A percentile compares a stretch with the other conserved stretches of the same genome.
phyloP scores from a whole-genome alignment of 2,329 filamentous ascomycete genomes.

The Penicillium glabrum region DNA sequence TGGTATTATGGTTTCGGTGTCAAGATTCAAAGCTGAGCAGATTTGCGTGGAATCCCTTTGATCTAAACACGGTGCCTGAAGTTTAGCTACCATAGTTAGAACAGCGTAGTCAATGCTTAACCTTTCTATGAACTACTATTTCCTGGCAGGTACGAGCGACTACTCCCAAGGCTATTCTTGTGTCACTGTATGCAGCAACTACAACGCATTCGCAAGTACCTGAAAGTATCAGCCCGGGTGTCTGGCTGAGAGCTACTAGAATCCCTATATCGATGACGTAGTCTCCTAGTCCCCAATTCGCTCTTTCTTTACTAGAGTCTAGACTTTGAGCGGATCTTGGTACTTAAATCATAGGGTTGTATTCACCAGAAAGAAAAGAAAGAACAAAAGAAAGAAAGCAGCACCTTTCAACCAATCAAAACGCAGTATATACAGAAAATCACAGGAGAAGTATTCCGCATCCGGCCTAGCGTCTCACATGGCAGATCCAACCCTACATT shows the following conservation, averaged over 20 bases:
- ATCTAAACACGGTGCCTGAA: background rate
- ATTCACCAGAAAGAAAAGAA: background rate
- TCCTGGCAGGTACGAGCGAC: too few species aligned
- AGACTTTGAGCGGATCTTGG: background rate
- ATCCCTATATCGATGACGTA: background rate
- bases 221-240: background rate
- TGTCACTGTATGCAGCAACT: too few species aligned
- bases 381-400: background rate
- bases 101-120: background rate
- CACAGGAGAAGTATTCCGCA: background rate
- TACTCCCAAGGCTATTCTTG: too few species aligned
- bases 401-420: background rate
- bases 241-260: background rate
- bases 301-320: background rate
- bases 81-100: background rate
- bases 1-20: background rate
- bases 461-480: constrained; percentile 16
- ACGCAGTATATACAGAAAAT: background rate
- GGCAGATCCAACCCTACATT: constrained; percentile 18
- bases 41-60: constrained; percentile 18
- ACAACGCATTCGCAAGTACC: background rate
- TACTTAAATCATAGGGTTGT: background rate
- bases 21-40: constrained; percentile 11
- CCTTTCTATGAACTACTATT: background rate
- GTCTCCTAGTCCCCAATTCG: background rate